These are phyloP conservation scores for Talaromyces sp. DNA, from an alignment of 2,329 filamentous ascomycete species.

Conservation along the genomic window DNA sequence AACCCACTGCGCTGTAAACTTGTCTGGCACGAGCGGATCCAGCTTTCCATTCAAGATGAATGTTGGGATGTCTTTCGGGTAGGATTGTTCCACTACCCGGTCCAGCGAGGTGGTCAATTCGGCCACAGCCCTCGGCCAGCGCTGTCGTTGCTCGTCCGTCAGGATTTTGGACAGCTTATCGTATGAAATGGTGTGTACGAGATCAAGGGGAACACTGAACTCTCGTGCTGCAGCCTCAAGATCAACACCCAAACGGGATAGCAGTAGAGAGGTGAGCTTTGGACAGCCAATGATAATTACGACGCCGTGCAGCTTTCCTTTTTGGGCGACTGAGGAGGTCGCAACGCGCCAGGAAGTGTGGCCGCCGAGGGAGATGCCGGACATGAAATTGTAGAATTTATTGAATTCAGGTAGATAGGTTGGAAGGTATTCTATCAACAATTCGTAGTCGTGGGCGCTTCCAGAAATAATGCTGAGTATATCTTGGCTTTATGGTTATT, in stretches of 20 bases:
- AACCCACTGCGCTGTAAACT: slow-evolving; percentile 14
- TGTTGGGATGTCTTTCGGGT: slow-evolving; percentile 8
- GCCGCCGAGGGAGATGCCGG: slow-evolving; percentile 13
- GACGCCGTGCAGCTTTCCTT: slow-evolving; percentile 9
- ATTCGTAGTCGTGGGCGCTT: slow-evolving; percentile 10
- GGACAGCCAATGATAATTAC: slow-evolving; percentile 15
- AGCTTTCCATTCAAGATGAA: slow-evolving; percentile 15
- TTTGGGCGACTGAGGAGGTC: not conserved
- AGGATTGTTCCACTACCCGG: not conserved
- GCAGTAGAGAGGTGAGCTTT: not conserved
- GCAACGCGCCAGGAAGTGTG: slow-evolving; percentile 17
- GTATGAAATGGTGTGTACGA: not conserved
- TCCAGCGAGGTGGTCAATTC: slow-evolving; percentile 4
- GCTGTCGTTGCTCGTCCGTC: slow-evolving; percentile 8
- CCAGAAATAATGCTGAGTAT: slow-evolving; percentile 12
- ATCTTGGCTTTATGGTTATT: slow-evolving; percentile 10
- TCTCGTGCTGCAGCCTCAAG: not conserved
- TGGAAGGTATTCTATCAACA: slow-evolving; percentile 14
- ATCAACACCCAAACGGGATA: slow-evolving; percentile 13
- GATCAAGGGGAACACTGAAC: not conserved
- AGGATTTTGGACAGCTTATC: slow-evolving; percentile 1
- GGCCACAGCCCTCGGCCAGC: slow-evolving; percentile 10
- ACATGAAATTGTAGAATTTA: slow-evolving; percentile 15
- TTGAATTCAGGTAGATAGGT: slow-evolving; percentile 11
- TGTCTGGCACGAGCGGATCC: slow-evolving; percentile 14